These are phyloP conservation scores for Yamadazyma spencermartinsiae DNA, from an alignment of 1,139 yeast genomes.

Conservation along the genomic window DNA sequence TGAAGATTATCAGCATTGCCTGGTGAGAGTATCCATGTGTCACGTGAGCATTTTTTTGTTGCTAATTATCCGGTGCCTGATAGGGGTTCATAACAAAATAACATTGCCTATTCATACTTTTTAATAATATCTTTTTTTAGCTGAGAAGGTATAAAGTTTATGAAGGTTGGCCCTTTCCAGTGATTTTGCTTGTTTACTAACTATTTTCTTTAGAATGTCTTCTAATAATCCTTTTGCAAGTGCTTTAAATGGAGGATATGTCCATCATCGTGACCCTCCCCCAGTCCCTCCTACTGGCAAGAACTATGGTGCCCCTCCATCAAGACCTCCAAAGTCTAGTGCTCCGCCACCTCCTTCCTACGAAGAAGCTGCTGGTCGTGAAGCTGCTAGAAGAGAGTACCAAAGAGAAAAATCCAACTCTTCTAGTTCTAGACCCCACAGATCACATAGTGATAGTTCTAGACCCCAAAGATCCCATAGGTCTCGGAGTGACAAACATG, in stretches of 20 bases:
- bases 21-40: too few relatives aligned
- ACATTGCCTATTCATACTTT: slow-evolving; percentile 3
- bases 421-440: slow-evolving; percentile 21
- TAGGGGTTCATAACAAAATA: slow-evolving; percentile 1
- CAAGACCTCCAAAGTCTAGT: slow-evolving; percentile 33
- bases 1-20: too few relatives aligned
- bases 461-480: slow-evolving; percentile 12
- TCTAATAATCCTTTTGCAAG: slow-evolving; percentile 61
- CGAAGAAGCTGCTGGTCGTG: slow-evolving; percentile 66
- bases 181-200: neutral
- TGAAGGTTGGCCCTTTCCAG: neutral
- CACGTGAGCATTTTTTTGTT: slow-evolving; percentile 1
- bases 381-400: slow-evolving; percentile 41
- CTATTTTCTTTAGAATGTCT: slow-evolving; percentile 36
- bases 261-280: slow-evolving; percentile 37
- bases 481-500: slow-evolving; percentile 10
- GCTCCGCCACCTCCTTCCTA: slow-evolving; percentile 57
- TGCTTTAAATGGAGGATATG: slow-evolving; percentile 39
- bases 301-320: slow-evolving; percentile 26
- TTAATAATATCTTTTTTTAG: too few relatives aligned
- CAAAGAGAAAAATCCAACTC: slow-evolving; percentile 49
- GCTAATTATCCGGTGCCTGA: slow-evolving; percentile 1
- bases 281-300: slow-evolving; percentile 23
- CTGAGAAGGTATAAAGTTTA: too few relatives aligned
- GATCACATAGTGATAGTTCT: slow-evolving; percentile 14